phyloP scores from a whole-genome alignment of 1,284 basidiomycete genomes.

The Naganishia albida region DNA sequence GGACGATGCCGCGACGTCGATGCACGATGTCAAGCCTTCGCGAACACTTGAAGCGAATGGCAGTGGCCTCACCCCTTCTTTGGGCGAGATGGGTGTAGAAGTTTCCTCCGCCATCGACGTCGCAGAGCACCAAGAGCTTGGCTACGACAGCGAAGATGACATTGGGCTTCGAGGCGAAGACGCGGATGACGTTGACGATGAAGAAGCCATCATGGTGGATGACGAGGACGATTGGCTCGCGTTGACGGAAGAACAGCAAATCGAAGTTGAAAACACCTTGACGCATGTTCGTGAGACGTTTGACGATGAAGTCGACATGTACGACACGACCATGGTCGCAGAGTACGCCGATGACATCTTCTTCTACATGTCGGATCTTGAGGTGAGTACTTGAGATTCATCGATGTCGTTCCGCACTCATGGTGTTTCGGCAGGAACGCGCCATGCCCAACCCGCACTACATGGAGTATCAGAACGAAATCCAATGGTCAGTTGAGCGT shows the following conservation, averaged over 20 bases:
- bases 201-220: conserved; percentile 55
- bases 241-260: conserved; percentile 57
- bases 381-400: conserved; percentile 51
- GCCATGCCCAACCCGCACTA: conserved; percentile 93
- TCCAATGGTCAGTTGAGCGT: conserved; percentile 71
- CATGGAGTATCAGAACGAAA: conserved; percentile 91
- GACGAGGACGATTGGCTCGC: conserved; percentile 66
- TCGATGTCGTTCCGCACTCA: conserved; percentile 32
- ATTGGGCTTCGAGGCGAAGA: conserved; percentile 33
- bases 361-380: conserved; percentile 87
- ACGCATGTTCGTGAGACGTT: conserved; percentile 50
- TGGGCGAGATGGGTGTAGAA: conserved; percentile 34
- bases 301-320: conserved; percentile 77
- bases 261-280: conserved; percentile 45
- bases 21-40: conserved; percentile 43
- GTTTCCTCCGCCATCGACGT: conserved; percentile 37
- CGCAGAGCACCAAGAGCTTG: conserved; percentile 45
- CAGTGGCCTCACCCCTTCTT: conserved; percentile 33
- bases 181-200: conserved; percentile 35
- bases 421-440: conserved; percentile 60
- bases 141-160: conserved; percentile 34
- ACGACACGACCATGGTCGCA: conserved; percentile 95
- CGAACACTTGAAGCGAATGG: conserved; percentile 16
- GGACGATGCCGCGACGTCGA: conserved; percentile 32
- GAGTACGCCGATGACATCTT: conserved; percentile 99